These are phyloP conservation scores for Termitomyces eurrhizus DNA, from an alignment of 768 basidiomycete genomes.

Conservation along the genomic window DNA sequence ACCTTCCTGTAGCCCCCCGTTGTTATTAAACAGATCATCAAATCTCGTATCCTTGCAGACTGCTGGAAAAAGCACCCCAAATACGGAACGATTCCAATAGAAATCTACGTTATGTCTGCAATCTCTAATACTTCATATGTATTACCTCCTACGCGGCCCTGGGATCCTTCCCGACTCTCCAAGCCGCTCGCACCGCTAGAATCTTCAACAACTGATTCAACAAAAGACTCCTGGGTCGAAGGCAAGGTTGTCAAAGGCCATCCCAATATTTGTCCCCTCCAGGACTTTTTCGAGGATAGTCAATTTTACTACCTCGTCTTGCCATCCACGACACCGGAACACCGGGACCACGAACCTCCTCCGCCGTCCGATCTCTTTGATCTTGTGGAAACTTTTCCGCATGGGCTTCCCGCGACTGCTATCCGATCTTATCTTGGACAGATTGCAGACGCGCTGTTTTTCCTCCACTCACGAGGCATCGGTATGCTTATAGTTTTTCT, in stretches of 20 bases:
- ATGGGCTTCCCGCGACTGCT: conserved; percentile 71
- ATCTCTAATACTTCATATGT: conserved; percentile 79
- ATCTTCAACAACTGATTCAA: conserved; percentile 6
- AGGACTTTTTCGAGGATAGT: conserved; percentile 96
- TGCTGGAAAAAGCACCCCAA: conserved; percentile 98
- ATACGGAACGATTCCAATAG: conserved; percentile 96
- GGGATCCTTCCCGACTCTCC: conserved; percentile 67
- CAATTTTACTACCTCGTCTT: conserved; percentile 96
- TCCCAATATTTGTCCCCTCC: conserved; percentile 90
- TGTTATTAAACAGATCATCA: conserved; percentile 98
- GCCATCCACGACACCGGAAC: conserved; percentile 68
- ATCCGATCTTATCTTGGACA: conserved; percentile 88
- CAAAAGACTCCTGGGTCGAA: conserved; percentile 56
- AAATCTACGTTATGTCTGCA: conserved; percentile 92
- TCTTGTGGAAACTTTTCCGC: conserved; percentile 84
- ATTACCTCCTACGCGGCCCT: conserved; percentile 75
- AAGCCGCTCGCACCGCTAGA: conserved; percentile 16
- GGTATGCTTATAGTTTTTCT: conserved; percentile 43
- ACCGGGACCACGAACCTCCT: conserved; percentile 43
- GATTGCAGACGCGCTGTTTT: conserved; percentile 85
- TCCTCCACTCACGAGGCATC: conserved; percentile 89
- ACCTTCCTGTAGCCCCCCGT: conserved; percentile 62
- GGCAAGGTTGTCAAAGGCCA: conserved; percentile 79
- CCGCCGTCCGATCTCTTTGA: conserved; percentile 90
- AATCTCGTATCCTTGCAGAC: conserved; percentile 96